These are phyloP conservation scores for Trapa bicornis DNA, from an alignment of 345 rosid genomes.

Conservation along the genomic window DNA sequence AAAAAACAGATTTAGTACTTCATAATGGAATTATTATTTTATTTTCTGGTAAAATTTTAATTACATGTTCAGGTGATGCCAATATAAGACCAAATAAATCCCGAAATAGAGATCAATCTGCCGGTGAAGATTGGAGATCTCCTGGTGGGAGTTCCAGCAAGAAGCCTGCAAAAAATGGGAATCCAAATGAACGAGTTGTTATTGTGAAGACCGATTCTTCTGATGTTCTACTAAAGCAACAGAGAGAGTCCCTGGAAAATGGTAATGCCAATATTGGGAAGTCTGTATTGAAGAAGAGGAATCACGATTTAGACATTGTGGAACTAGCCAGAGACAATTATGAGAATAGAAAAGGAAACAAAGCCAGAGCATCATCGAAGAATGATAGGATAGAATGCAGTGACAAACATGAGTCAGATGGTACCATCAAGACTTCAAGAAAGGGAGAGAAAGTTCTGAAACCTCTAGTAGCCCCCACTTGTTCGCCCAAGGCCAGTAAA, in stretches of 20 bases:
- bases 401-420: conserved; percentile 30
- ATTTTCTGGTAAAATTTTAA: no score
- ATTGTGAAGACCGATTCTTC: no score
- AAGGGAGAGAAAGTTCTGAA: conserved; percentile 39
- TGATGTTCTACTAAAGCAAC: background rate
- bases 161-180: background rate
- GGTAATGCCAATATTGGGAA: no score
- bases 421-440: conserved; percentile 28
- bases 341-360: conserved; percentile 21
- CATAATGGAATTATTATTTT: no score
- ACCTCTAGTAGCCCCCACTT: conserved; percentile 57
- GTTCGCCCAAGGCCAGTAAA: conserved; percentile 60
- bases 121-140: conserved; percentile 18
- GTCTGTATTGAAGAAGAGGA: no score
- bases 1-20: no score
- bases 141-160: background rate
- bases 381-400: conserved; percentile 51
- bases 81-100: conserved; percentile 62
- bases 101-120: conserved; percentile 32
- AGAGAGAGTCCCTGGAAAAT: background rate
- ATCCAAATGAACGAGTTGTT: no score
- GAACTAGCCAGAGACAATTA: no score
- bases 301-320: no score
- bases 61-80: background rate
- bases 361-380: conserved; percentile 25